These are phyloP conservation scores for Coemansia sp. DNA, from an alignment of 192 early-diverging fungal genomes.

Conservation along the genomic window DNA sequence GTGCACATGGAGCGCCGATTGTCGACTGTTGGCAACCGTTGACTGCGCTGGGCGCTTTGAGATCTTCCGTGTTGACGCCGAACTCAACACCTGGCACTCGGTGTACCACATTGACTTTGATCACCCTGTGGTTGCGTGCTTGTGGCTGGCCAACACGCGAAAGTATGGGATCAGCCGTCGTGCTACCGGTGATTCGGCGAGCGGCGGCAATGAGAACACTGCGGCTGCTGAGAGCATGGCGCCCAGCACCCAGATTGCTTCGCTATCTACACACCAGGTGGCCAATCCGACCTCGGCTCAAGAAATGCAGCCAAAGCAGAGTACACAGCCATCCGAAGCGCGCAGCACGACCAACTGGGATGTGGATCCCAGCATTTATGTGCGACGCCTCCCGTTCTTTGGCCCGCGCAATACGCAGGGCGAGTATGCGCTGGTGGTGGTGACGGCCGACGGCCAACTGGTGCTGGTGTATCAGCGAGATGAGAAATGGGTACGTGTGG, in stretches of 20 bases:
- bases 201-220: background rate
- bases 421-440: constrained; percentile 46
- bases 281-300: background rate
- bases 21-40: constrained; percentile 38
- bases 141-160: constrained; percentile 47
- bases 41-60: constrained; percentile 50
- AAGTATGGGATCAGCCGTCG: constrained; percentile 49
- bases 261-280: constrained; percentile 21
- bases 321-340: background rate
- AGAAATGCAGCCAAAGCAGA: background rate
- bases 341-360: constrained; percentile 17
- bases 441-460: constrained; percentile 46
- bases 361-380: constrained; percentile 32
- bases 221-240: background rate
- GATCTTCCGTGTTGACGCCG: constrained; percentile 34
- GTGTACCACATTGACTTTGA: constrained; percentile 50
- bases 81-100: constrained; percentile 44
- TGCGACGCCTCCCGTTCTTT: constrained; percentile 50
- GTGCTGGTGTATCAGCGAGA: constrained; percentile 52
- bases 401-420: constrained; percentile 52
- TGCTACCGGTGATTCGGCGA: background rate
- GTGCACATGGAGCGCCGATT: constrained; percentile 48
- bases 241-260: background rate
- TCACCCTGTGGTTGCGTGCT: constrained; percentile 40
- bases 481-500: constrained; percentile 43